Conservation (phyloP, 208 protist species). For the Trypanosoma lewisi region DNA sequence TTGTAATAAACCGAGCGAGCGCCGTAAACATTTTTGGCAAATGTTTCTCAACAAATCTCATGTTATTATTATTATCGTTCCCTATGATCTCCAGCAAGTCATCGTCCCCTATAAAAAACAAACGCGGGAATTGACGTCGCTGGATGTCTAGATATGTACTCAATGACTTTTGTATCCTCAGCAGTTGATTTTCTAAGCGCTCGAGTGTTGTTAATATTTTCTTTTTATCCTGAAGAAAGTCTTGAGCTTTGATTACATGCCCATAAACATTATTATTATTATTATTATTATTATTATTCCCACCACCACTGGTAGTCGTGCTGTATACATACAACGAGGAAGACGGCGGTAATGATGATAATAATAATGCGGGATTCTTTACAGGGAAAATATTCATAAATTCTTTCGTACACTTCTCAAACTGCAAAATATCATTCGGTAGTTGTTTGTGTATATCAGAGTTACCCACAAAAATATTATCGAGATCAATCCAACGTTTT, state of each 20-base stretch:
- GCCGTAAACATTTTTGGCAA: slow-evolving; percentile 99
- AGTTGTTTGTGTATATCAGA: slow-evolving; percentile 95
- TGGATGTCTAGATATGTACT: slow-evolving; percentile 98
- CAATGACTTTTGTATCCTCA: slow-evolving; percentile 96
- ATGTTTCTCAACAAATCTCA: slow-evolving; percentile 95
- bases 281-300: too few species aligned
- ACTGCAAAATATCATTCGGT: slow-evolving; percentile 93
- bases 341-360: too few species aligned
- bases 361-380: too few species aligned
- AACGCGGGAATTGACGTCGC: slow-evolving; percentile 96
- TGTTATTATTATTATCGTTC: slow-evolving; percentile 94
- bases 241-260: slow-evolving; percentile 56
- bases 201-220: slow-evolving; percentile 90
- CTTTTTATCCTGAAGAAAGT: slow-evolving; percentile 93
- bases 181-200: slow-evolving; percentile 89
- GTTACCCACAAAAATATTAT: slow-evolving; percentile 96
- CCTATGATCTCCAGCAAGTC: slow-evolving; percentile 99
- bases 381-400: slow-evolving; percentile 93
- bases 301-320: too few species aligned
- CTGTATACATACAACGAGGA: too few species aligned
- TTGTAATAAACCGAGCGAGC: slow-evolving; percentile 83
- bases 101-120: slow-evolving; percentile 99
- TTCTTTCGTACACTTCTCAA: slow-evolving; percentile 93
- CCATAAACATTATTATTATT: too few species aligned
- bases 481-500: slow-evolving; percentile 97